Evolutionary conservation across 2,329 filamentous ascomycete species (phyloP).

Genomic region (Clonostachys rosea): DNA sequence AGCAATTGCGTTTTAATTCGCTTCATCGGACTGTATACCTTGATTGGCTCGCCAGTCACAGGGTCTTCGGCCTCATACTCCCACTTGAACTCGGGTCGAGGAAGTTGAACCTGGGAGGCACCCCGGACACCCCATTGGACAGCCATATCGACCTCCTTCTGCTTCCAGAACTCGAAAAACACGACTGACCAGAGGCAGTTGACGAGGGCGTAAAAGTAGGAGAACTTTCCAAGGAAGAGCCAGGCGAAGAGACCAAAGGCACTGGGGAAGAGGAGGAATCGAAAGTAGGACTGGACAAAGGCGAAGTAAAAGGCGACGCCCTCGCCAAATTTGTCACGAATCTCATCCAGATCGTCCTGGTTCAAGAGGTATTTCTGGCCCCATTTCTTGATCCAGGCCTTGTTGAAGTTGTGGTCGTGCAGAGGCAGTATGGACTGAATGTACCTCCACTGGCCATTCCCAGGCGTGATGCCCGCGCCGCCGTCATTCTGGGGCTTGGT

Average conservation of each 20-base stretch:
- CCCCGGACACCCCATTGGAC: slow-evolving; percentile 86
- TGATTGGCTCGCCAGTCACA: slow-evolving; percentile 74
- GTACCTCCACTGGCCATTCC: slow-evolving; percentile 65
- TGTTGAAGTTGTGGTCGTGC: slow-evolving; percentile 73
- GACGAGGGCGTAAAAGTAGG: slow-evolving; percentile 70
- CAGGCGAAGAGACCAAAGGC: slow-evolving; percentile 72
- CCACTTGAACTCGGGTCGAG: slow-evolving; percentile 72
- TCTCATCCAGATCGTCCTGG: slow-evolving; percentile 63
- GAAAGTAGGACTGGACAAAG: slow-evolving; percentile 87
- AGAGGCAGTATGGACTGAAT: slow-evolving; percentile 74
- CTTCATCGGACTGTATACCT: slow-evolving; percentile 71
- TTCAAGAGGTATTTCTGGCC: slow-evolving; percentile 67
- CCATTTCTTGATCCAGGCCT: slow-evolving; percentile 70
- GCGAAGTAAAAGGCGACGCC: slow-evolving; percentile 93
- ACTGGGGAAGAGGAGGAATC: slow-evolving; percentile 78
- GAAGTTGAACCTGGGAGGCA: slow-evolving; percentile 76
- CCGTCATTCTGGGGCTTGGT: slow-evolving; percentile 69
- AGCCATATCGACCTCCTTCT: slow-evolving; percentile 81
- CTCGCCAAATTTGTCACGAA: slow-evolving; percentile 74
- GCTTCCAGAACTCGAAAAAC: slow-evolving; percentile 96
- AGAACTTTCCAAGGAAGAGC: slow-evolving; percentile 82
- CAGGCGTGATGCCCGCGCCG: slow-evolving; percentile 72
- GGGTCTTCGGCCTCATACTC: slow-evolving; percentile 75
- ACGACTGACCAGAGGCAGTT: slow-evolving; percentile 83
- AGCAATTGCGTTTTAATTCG: slow-evolving; percentile 73